Base-by-base conservation (phyloP, 1,139 yeast species). In the Protomyces lactucae-debilis region DNA sequence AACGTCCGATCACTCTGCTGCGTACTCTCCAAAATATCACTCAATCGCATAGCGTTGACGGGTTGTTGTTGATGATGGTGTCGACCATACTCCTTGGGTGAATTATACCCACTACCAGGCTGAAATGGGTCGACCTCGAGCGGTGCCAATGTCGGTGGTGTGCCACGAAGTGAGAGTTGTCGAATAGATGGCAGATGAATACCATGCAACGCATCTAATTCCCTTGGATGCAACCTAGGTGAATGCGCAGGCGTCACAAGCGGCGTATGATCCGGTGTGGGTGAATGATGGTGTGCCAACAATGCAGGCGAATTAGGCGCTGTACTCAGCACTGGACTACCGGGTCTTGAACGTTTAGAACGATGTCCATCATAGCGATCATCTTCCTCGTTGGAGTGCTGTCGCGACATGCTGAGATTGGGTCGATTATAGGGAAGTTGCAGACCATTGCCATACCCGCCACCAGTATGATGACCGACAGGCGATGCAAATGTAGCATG, bases 271-370 rank as follows among this genome's bases (percentile, higher is more conserved):
- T 81, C 84, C 4, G 85, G 85, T 0, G 85, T 80, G 51, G 79
- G 80, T 51, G 81, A 78, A 6, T 67, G 64, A 16, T 57, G 64
- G 25, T 54, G 54, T 12, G 51, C 55, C 21, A 69, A 65, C 57
- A 70, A 65, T 14, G 70, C 53, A n/a, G 82, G 80, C 12, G 81
- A 77, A 5, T 83, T 78, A 3, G 90, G 89, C 0, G 88, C 86
- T 52, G 86, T 83, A 18, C 87, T 83, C 23, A 43, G 36, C 39
- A 85, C 81, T 59, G 90, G 92, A n/a, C 92, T 85, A 73, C 84
- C 87, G 51, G 95, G 95, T 68, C 95, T 78, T 57, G 93, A 85
- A 71, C 82, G 83, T 72, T 87, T 86, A 60, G 84, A 77, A 61
- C 85, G 65, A 60, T 43, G 67, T 35, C 36, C 54, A 52, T 28